Evolutionary conservation across 257 asterid species (phyloP).

Genomic region (Solanum corneliomulleri): DNA sequence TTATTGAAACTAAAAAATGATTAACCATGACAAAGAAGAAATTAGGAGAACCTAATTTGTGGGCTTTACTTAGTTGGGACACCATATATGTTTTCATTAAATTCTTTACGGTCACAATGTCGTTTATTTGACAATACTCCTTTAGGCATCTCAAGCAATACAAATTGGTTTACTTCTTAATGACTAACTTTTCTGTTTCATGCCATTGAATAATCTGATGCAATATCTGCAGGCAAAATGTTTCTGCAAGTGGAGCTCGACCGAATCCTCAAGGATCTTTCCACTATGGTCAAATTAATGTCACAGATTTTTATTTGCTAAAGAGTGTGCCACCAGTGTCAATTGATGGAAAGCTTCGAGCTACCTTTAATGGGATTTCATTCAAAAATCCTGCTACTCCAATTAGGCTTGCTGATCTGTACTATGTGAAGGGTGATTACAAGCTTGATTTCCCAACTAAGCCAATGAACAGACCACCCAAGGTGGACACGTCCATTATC

Average conservation of each 20-base stretch:
- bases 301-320: conserved; percentile 55
- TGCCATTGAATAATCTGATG: background rate
- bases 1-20: background rate
- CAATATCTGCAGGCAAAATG: conserved; percentile 60
- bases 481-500: conserved; percentile 50
- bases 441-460: conserved; percentile 76
- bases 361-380: conserved; percentile 75
- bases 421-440: conserved; percentile 61
- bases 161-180: background rate
- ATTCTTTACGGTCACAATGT: background rate
- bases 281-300: conserved; percentile 75
- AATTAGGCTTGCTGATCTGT: conserved; percentile 66
- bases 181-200: background rate
- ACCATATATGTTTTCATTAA: background rate
- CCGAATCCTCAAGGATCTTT: conserved; percentile 99
- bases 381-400: conserved; percentile 72
- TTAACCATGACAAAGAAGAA: background rate
- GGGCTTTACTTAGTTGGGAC: background rate
- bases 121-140: background rate
- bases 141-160: background rate
- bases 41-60: background rate
- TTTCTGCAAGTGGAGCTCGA: conserved; percentile 91
- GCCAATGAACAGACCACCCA: conserved; percentile 47
- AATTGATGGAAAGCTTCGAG: conserved; percentile 56
- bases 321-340: conserved; percentile 39